These are phyloP conservation scores for Candida tammaniensis DNA, from an alignment of 805 yeast genomes.

Conservation along the genomic window DNA sequence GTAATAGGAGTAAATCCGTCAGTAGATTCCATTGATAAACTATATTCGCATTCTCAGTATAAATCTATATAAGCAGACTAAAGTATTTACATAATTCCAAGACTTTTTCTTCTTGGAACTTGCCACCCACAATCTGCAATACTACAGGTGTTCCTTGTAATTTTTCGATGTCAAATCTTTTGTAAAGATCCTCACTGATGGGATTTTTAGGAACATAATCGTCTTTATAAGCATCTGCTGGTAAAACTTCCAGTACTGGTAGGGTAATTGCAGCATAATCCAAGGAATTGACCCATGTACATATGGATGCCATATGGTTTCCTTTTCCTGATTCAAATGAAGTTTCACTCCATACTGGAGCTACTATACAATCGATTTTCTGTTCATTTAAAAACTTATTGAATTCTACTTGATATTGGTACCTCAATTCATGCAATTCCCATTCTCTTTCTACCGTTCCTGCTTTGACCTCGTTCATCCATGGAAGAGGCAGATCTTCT, in stretches of 20 bases:
- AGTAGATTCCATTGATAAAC: constrained; percentile 12
- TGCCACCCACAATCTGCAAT: constrained; percentile 61
- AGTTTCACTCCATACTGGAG: constrained; percentile 5
- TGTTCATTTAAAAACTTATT: constrained; percentile 29
- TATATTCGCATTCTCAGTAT: constrained; percentile 1
- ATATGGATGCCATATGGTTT: background rate
- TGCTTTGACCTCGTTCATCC: constrained; percentile 12
- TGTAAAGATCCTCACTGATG: constrained; percentile 1
- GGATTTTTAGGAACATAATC: background rate
- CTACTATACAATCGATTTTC: constrained; percentile 49
- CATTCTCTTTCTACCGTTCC: constrained; percentile 3
- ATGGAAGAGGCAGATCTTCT: too few relatives aligned
- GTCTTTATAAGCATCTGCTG: background rate
- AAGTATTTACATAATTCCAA: constrained; percentile 33
- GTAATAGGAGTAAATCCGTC: constrained; percentile 85
- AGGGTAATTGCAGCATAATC: constrained; percentile 8
- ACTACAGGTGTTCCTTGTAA: constrained; percentile 67
- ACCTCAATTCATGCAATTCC: constrained; percentile 3
- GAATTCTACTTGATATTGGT: constrained; percentile 26
- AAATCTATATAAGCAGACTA: constrained; percentile 20
- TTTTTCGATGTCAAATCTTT: constrained; percentile 1
- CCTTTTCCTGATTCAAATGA: constrained; percentile 5
- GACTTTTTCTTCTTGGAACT: constrained; percentile 60
- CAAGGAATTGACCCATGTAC: constrained; percentile 5
- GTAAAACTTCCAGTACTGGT: constrained; percentile 3